Percentiles rank a stretch among this genome's conserved stretches.
Evolutionary conservation across 2,329 filamentous ascomycete species (phyloP).

Genomic region (Cylindrodendrum hubeiense): DNA sequence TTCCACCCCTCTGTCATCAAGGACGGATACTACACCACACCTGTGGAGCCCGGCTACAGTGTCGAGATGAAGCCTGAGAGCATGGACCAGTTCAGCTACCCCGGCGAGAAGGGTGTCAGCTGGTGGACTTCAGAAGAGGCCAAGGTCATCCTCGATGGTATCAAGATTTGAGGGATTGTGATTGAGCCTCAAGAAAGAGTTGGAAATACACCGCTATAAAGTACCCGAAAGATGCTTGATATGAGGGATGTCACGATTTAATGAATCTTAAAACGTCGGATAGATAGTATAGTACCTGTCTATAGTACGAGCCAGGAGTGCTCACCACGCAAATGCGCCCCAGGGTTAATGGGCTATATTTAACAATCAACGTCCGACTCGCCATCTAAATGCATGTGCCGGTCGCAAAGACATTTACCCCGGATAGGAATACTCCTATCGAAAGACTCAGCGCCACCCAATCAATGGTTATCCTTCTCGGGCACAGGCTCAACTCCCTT

Average conservation of each 20-base stretch:
- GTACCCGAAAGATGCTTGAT: background rate
- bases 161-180: slow-evolving; percentile 59
- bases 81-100: slow-evolving; percentile 84
- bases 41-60: slow-evolving; percentile 85
- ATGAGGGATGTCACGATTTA: slow-evolving; percentile 16
- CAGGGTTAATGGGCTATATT: background rate
- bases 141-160: slow-evolving; percentile 76
- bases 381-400: background rate
- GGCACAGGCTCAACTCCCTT: background rate
- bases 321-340: background rate
- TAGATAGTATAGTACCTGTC: slow-evolving; percentile 13
- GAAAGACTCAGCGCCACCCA: slow-evolving; percentile 76
- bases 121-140: slow-evolving; percentile 90
- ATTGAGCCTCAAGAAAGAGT: slow-evolving; percentile 2
- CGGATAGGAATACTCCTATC: slow-evolving; percentile 78
- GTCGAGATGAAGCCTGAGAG: slow-evolving; percentile 94
- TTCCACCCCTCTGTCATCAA: slow-evolving; percentile 83
- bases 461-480: background rate
- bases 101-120: slow-evolving; percentile 80
- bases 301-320: slow-evolving; percentile 3
- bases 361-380: background rate
- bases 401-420: background rate
- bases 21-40: slow-evolving; percentile 90
- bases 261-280: slow-evolving; percentile 16
- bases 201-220: background rate